phyloP scores from a whole-genome alignment of 2,329 filamentous ascomycete genomes.

The Rhynchosporium agropyri region DNA sequence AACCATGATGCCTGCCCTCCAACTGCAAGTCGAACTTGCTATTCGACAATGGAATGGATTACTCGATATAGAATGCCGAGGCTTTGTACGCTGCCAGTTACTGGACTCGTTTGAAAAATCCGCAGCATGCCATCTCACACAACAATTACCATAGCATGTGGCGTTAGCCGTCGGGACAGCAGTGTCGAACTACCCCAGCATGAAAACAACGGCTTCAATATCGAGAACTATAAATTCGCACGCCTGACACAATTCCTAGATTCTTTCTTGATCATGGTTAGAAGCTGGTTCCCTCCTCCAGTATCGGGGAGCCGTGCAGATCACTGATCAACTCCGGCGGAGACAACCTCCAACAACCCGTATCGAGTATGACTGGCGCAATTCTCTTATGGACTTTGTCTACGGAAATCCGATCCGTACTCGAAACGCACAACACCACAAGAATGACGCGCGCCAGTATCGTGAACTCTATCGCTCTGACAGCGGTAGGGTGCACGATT shows the following conservation, averaged over 20 bases:
- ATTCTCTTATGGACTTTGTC: slow-evolving; percentile 3
- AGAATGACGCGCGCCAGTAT: slow-evolving; percentile 9
- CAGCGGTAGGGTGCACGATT: slow-evolving; percentile 2
- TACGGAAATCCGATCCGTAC: slow-evolving; percentile 5
- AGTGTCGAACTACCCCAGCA: slow-evolving; percentile 13
- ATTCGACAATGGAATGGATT: slow-evolving; percentile 23
- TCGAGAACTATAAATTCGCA: not conserved
- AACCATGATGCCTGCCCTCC: slow-evolving; percentile 18
- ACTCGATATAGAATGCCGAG: slow-evolving; percentile 20
- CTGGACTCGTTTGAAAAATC: slow-evolving; percentile 17
- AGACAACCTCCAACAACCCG: slow-evolving; percentile 3
- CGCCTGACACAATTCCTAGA: slow-evolving; percentile 10
- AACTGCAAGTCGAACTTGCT: slow-evolving; percentile 11
- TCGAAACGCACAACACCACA: slow-evolving; percentile 18
- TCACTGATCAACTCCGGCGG: slow-evolving; percentile 1
- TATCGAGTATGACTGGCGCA: not conserved
- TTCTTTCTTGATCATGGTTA: slow-evolving; percentile 14
- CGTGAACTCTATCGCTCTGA: slow-evolving; percentile 12
- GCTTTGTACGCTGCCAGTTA: slow-evolving; percentile 11
- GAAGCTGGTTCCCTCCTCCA: slow-evolving; percentile 1
- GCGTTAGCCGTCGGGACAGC: slow-evolving; percentile 15
- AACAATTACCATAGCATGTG: slow-evolving; percentile 6
- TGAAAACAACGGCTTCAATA: slow-evolving; percentile 10
- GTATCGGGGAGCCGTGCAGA: not conserved
- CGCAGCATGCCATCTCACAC: slow-evolving; percentile 15